Evolutionary conservation across 2,329 filamentous ascomycete genomes (phyloP).

Genomic region (Pseudonectria buxi): DNA sequence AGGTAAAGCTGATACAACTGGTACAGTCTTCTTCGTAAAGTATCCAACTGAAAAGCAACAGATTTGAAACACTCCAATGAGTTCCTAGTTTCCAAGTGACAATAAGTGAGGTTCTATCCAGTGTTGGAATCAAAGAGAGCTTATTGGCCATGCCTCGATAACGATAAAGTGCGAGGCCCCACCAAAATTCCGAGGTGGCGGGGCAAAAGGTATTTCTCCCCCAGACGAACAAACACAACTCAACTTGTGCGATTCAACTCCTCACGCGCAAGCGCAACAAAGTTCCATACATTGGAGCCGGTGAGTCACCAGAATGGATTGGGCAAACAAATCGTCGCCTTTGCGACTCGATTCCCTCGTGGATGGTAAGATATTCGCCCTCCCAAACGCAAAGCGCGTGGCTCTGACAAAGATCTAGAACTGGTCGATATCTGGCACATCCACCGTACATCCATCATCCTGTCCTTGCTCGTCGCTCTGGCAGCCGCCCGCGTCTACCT

Average conservation of each 20-base stretch:
- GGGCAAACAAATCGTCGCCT: constrained; percentile 19
- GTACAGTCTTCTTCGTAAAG: too few species aligned
- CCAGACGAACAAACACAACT: constrained; percentile 6
- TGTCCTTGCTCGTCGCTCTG: constrained; percentile 32
- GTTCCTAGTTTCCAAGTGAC: too few species aligned
- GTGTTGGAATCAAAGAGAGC: constrained; percentile 15
- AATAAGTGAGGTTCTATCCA: too few species aligned
- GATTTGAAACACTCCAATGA: too few species aligned
- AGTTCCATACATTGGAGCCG: constrained; percentile 3
- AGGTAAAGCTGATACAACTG: too few species aligned
- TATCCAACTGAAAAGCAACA: too few species aligned
- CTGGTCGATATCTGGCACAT: constrained; percentile 40
- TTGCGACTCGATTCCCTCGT: constrained; percentile 19
- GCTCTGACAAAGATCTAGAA: constrained; percentile 20
- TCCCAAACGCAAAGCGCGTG: constrained; percentile 1
- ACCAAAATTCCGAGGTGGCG: constrained; percentile 17
- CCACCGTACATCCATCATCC: constrained; percentile 38
- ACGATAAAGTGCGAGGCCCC: constrained; percentile 11
- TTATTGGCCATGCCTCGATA: constrained; percentile 17
- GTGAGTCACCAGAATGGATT: constrained; percentile 16
- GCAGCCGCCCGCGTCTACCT: constrained; percentile 37
- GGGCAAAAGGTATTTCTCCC: constrained; percentile 20
- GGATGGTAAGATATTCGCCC: constrained; percentile 13
- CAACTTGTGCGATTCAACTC: constrained; percentile 6
- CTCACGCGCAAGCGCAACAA: constrained; percentile 3